Conservation (phyloP, 208 protist genomes). For the Leishmania major region DNA sequence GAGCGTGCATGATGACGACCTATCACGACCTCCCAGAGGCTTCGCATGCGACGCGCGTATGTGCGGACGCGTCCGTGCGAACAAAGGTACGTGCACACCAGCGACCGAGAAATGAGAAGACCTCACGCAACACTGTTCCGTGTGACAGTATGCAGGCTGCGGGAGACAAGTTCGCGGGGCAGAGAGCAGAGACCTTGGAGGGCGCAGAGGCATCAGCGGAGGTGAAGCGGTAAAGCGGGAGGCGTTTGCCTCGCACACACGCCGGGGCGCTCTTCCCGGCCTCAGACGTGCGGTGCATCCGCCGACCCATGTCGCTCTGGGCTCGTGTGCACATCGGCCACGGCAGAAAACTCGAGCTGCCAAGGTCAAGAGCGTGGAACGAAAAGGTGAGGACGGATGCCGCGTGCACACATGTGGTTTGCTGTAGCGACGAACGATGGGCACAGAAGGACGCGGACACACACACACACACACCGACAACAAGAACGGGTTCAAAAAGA, state of each 20-base stretch:
- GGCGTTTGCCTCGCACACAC: neutral
- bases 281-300: neutral
- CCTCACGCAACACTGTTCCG: neutral
- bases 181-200: neutral
- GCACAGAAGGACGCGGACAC: no score
- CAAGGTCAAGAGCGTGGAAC: neutral
- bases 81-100: neutral
- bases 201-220: no score
- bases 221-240: neutral
- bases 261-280: neutral
- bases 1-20: slow-evolving; percentile 4
- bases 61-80: neutral
- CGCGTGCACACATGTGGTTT: neutral
- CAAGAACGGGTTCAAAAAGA: no score
- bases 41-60: neutral
- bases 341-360: neutral
- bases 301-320: neutral
- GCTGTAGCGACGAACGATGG: no score
- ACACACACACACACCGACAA: no score
- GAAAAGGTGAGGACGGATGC: neutral
- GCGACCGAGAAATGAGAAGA: neutral
- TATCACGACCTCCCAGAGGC: neutral
- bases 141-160: neutral
- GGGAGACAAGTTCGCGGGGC: no score
- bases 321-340: neutral